phyloP scores from a whole-genome alignment of 495 filamentous ascomycete genomes.

The Lophiostoma macrostomum region DNA sequence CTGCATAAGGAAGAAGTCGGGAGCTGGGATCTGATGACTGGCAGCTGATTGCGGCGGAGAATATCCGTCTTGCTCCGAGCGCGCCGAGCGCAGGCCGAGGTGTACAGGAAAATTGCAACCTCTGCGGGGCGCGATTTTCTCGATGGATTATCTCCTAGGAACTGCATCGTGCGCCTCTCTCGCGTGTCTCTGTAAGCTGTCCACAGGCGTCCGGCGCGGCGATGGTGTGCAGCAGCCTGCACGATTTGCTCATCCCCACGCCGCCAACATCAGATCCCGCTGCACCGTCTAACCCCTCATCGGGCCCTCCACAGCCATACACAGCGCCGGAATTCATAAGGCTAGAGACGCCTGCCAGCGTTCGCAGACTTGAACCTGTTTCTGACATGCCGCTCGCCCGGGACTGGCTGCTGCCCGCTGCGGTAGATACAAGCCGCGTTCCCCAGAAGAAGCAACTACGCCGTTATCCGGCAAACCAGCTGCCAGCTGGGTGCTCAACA shows the following conservation, averaged over 20 bases:
- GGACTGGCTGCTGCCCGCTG: not conserved
- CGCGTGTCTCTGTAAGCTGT: not conserved
- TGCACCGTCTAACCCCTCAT: conserved; percentile 11
- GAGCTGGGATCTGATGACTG: conserved; percentile 9
- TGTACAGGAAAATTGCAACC: not conserved
- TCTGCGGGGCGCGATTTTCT: not conserved
- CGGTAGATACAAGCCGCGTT: not conserved
- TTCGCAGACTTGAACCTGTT: not conserved
- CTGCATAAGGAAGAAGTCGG: conserved; percentile 26
- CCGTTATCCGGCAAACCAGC: conserved; percentile 7
- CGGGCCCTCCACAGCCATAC: conserved; percentile 9
- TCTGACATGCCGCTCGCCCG: not conserved
- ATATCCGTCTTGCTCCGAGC: not conserved
- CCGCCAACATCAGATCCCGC: not conserved
- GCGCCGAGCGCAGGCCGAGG: not conserved
- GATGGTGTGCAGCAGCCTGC: conserved; percentile 13
- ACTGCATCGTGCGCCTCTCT: not conserved
- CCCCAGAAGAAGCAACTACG: not conserved
- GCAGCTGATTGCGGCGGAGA: conserved; percentile 10
- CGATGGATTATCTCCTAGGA: not conserved
- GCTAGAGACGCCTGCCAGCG: not conserved
- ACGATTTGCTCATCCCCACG: conserved; percentile 17
- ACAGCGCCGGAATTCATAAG: conserved; percentile 10
- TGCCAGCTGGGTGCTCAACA: too few species aligned
- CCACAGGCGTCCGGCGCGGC: not conserved